phyloP scores from a whole-genome alignment of 305 asterid genomes.

The Fraxinus angustifolia region DNA sequence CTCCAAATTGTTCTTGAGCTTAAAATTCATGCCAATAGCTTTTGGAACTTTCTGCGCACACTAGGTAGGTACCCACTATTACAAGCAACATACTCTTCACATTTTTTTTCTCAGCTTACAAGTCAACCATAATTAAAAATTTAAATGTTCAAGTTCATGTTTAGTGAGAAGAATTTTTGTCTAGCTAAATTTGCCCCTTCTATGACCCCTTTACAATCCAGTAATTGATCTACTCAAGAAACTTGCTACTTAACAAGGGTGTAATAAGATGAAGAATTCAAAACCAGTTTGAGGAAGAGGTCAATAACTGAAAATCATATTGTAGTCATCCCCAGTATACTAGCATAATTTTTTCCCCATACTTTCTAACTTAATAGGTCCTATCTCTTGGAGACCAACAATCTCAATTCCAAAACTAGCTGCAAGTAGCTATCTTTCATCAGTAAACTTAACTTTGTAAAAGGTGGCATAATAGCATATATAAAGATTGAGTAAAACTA shows the following conservation, averaged over 20 bases:
- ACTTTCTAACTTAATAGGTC: background rate
- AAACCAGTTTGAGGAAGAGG: background rate
- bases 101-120: too few relatives aligned
- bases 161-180: too few relatives aligned
- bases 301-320: background rate
- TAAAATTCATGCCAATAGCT: background rate
- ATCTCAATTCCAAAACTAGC: background rate
- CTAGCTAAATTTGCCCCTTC: background rate
- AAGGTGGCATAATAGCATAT: background rate
- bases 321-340: background rate
- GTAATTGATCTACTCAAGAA: background rate
- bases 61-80: background rate
- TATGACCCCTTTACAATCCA: background rate
- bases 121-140: background rate
- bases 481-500: too few relatives aligned
- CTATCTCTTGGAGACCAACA: background rate
- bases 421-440: background rate
- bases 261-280: background rate
- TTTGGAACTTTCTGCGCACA: background rate
- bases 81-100: background rate
- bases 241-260: background rate
- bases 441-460: background rate
- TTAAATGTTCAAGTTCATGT: background rate
- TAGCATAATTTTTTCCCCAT: too few relatives aligned
- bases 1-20: background rate